Conservation (phyloP, 225 moss, liverwort and hornwort species). For the Pseudisothecium myosuroides region DNA sequence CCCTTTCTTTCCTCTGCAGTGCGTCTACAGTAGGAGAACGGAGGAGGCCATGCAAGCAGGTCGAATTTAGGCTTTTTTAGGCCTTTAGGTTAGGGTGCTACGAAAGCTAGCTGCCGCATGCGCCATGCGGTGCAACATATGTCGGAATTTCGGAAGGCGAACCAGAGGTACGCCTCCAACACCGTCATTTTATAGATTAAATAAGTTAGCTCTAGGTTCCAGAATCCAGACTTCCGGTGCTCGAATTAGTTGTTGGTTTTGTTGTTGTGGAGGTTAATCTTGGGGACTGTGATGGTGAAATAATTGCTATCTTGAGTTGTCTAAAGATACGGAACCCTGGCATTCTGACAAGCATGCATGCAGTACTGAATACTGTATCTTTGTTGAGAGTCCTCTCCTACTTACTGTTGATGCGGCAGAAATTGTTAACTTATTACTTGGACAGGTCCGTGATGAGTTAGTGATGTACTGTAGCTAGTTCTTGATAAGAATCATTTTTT, state of each 20-base stretch:
- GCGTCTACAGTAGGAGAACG: too few relatives aligned
- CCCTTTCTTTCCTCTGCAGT: too few relatives aligned
- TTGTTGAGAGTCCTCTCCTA: not conserved
- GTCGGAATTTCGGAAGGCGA: not conserved
- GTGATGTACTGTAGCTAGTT: not conserved
- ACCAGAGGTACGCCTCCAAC: not conserved
- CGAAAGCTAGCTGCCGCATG: not conserved
- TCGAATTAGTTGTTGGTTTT: too few relatives aligned
- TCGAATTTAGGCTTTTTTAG: not conserved
- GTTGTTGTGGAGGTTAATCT: too few relatives aligned
- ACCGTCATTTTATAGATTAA: not conserved
- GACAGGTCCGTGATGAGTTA: not conserved
- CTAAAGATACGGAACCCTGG: not conserved
- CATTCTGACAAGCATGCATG: not conserved
- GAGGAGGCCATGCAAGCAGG: not conserved
- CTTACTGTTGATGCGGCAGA: not conserved
- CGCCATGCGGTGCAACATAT: not conserved
- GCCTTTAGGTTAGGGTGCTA: not conserved
- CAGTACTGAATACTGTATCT: not conserved
- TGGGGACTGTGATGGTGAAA: not conserved
- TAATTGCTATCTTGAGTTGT: not conserved
- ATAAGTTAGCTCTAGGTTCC: too few relatives aligned
- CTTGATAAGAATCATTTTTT: not conserved
- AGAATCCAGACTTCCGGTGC: too few relatives aligned
- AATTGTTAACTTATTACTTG: not conserved